A percentile compares a stretch with the other conserved stretches of the same genome.
These are phyloP conservation scores for Auriculariales sp. DNA, from an alignment of 768 basidiomycete species.

Conservation along the genomic window DNA sequence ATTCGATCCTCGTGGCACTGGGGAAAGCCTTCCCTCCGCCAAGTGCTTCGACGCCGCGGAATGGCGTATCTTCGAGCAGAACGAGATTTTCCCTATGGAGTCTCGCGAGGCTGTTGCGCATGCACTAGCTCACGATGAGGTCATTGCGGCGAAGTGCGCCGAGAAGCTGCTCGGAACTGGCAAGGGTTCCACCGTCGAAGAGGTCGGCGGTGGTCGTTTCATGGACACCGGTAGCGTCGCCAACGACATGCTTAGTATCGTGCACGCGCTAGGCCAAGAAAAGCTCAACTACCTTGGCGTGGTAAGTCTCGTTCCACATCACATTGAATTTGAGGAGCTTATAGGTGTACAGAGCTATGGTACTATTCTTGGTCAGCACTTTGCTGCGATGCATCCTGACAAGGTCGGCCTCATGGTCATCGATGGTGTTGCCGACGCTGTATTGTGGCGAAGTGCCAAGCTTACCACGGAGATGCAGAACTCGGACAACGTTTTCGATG, in stretches of 20 bases:
- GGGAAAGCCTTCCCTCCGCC: neutral
- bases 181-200: neutral
- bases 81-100: no score
- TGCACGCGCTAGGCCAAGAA: neutral
- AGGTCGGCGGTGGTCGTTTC: neutral
- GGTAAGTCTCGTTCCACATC: neutral
- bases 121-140: neutral
- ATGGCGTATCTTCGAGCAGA: no score
- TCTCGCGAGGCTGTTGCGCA: no score
- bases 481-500: neutral
- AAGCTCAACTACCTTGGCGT: neutral
- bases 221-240: neutral
- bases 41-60: neutral
- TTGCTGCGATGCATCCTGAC: constrained; percentile 2
- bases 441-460: neutral
- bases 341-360: constrained; percentile 5
- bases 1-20: neutral
- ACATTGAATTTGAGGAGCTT: neutral
- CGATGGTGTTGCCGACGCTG: constrained; percentile 2
- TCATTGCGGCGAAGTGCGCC: neutral
- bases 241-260: neutral
- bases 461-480: neutral
- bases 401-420: constrained; percentile 2
- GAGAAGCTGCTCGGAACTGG: neutral
- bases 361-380: constrained; percentile 1